Conservation (phyloP, 345 rosid species). For the Corchorus capsularis region DNA sequence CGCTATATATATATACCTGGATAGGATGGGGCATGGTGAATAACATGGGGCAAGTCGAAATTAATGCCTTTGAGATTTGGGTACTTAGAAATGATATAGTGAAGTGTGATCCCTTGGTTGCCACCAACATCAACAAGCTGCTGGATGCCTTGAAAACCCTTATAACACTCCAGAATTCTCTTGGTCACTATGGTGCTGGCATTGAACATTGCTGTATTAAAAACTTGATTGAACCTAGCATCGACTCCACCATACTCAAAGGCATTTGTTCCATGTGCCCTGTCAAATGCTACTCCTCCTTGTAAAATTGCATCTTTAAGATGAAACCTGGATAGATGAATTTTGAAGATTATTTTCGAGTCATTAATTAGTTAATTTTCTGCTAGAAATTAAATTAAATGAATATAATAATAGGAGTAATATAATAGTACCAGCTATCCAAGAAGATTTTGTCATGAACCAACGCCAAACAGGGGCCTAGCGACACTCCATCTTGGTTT, state of each 20-base stretch:
- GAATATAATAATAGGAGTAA: no score
- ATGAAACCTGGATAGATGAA: slow-evolving; percentile 25
- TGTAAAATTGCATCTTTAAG: slow-evolving; percentile 43
- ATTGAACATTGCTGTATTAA: slow-evolving; percentile 45
- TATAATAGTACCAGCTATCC: slow-evolving; percentile 5
- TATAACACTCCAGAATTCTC: slow-evolving; percentile 31
- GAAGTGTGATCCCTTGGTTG: neutral
- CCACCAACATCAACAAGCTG: neutral
- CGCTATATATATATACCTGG: no score
- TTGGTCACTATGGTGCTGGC: slow-evolving; percentile 35
- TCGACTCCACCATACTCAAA: slow-evolving; percentile 41
- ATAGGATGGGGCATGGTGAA: no score
- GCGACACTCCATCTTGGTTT: slow-evolving; percentile 16
- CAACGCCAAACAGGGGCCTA: slow-evolving; percentile 7
- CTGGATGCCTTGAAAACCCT: neutral
- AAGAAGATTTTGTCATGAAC: neutral
- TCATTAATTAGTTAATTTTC: no score
- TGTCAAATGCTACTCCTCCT: slow-evolving; percentile 48
- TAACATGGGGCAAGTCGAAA: no score
- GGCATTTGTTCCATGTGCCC: slow-evolving; percentile 43
- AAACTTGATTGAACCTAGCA: slow-evolving; percentile 39
- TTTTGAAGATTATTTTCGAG: no score
- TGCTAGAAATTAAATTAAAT: no score
- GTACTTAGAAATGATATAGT: neutral
- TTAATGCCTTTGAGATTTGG: neutral